These are phyloP conservation scores for Fusarium verrucosum DNA, from an alignment of 2,329 filamentous ascomycete genomes.

Conservation along the genomic window DNA sequence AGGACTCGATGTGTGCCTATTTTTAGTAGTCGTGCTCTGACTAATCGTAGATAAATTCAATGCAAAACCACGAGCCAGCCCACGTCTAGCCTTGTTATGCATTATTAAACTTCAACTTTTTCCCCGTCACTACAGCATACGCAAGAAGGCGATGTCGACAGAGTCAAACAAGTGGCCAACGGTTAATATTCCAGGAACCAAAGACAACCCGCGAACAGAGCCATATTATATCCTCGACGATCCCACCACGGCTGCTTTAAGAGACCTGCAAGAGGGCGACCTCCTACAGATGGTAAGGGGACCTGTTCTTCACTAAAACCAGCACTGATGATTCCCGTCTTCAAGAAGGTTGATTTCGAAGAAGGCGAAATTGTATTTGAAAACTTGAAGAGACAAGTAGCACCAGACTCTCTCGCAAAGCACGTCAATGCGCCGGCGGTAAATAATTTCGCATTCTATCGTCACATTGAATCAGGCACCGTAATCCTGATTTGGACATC, in stretches of 20 bases:
- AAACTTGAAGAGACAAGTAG: background rate
- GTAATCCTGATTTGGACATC: conserved; percentile 24
- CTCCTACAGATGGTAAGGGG: conserved; percentile 8
- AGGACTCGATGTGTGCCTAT: background rate
- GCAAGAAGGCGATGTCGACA: accelerated
- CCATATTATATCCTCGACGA: background rate
- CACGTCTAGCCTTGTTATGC: too few relatives aligned
- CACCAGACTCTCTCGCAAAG: background rate
- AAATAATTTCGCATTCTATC: conserved; percentile 9
- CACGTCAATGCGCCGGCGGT: background rate
- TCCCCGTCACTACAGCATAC: background rate
- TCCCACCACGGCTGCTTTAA: background rate
- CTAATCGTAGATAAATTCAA: background rate
- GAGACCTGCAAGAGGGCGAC: conserved; percentile 9
- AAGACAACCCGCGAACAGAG: background rate
- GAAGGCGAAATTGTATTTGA: conserved; percentile 1
- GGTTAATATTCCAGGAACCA: background rate
- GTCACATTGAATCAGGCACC: background rate
- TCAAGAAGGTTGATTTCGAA: background rate
- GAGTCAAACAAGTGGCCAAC: background rate
- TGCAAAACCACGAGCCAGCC: too few relatives aligned
- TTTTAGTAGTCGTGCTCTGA: background rate
- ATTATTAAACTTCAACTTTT: too few relatives aligned
- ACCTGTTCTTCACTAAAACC: background rate
- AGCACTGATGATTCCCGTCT: background rate